Conservation (phyloP, 1,284 basidiomycete genomes). For the Apiotrichum laibachii region DNA sequence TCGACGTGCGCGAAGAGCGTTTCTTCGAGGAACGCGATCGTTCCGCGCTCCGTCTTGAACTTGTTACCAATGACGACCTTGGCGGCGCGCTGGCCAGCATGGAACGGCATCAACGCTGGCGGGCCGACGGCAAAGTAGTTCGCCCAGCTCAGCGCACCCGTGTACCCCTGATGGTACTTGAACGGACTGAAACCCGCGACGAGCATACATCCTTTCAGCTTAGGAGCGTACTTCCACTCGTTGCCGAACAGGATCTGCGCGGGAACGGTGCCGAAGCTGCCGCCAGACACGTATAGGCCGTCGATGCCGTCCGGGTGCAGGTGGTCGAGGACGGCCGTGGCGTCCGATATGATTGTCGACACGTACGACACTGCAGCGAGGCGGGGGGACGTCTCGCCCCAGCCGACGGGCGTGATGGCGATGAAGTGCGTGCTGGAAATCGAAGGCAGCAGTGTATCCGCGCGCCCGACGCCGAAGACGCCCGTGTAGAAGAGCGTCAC, state of each 20-base stretch:
- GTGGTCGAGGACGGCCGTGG: constrained; percentile 56
- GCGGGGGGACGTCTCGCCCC: constrained; percentile 20
- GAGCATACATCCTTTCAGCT: constrained; percentile 56
- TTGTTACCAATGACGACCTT: constrained; percentile 38
- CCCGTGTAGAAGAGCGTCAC: too few species aligned
- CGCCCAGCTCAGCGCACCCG: constrained; percentile 53
- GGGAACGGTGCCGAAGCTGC: constrained; percentile 58
- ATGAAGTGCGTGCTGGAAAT: constrained; percentile 7
- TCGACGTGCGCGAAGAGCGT: constrained; percentile 54
- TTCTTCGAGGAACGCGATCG: constrained; percentile 52
- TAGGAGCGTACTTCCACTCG: constrained; percentile 36
- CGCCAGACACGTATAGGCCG: constrained; percentile 51
- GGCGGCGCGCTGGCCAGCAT: too few species aligned
- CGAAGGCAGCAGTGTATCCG: too few species aligned
- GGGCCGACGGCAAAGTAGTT: constrained; percentile 33
- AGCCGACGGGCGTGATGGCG: constrained; percentile 6
- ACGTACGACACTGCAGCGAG: constrained; percentile 34
- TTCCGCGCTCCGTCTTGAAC: constrained; percentile 52
- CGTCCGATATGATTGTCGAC: constrained; percentile 39
- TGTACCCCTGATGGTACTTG: constrained; percentile 55
- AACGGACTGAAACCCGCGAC: constrained; percentile 56
- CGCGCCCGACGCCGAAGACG: too few species aligned
- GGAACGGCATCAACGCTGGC: too few species aligned
- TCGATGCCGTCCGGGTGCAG: constrained; percentile 54
- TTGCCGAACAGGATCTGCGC: constrained; percentile 60